Conservation (phyloP, 768 basidiomycete species). For the Chalciporus pseudorubinellus region DNA sequence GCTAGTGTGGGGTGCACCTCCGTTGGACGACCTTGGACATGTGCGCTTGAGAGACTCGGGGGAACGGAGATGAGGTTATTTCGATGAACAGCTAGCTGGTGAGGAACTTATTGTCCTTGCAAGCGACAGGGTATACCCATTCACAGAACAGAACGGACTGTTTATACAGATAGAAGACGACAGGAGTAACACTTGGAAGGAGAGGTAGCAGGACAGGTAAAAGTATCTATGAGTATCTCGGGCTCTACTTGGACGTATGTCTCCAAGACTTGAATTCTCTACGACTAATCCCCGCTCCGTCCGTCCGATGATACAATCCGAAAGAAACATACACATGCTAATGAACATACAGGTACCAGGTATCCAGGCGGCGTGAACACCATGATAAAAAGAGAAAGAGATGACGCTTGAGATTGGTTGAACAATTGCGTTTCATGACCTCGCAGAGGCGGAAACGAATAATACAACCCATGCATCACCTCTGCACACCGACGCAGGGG, state of each 20-base stretch:
- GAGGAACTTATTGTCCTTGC: neutral
- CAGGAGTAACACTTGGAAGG: neutral
- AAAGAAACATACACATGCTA: neutral
- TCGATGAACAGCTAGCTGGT: neutral
- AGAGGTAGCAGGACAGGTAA: neutral
- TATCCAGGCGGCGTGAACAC: neutral
- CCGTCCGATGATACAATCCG: neutral
- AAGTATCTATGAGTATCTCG: constrained; percentile 4
- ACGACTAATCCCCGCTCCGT: constrained; percentile 5
- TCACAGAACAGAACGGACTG: neutral
- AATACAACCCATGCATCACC: constrained; percentile 41
- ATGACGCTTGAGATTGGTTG: neutral
- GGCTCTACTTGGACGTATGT: neutral
- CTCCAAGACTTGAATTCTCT: neutral
- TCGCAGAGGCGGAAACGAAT: neutral
- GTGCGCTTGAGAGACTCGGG: constrained; percentile 20
- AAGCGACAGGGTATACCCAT: neutral
- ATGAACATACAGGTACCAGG: neutral
- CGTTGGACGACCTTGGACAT: constrained; percentile 60
- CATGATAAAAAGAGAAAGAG: neutral
- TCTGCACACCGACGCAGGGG: constrained; percentile 65
- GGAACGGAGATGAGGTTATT: neutral
- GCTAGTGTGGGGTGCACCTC: constrained; percentile 70
- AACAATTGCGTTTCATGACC: neutral
- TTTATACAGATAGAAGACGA: neutral